Conservation (phyloP, 768 basidiomycete species). For the Fistulinella prunicolor region DNA sequence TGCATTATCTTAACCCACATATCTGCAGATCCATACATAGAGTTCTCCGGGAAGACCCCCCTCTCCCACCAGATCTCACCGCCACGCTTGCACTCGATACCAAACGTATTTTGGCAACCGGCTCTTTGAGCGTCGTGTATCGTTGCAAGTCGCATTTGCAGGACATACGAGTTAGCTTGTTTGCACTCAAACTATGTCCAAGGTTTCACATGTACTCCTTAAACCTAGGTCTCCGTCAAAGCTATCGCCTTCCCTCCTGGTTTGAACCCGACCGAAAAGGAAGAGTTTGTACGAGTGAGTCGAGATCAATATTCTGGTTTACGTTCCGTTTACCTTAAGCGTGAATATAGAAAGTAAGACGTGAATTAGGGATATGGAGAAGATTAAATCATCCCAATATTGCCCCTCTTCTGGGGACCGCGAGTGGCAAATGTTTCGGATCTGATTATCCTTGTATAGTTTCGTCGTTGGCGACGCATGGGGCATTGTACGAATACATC, state of each 20-base stretch:
- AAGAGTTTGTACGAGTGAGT: not conserved
- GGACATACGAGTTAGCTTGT: not conserved
- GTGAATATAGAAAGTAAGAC: slow-evolving; percentile 3
- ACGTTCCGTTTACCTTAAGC: not conserved
- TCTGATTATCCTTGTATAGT: slow-evolving; percentile 8
- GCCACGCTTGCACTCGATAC: not conserved
- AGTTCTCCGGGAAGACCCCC: no score
- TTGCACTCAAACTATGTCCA: no score
- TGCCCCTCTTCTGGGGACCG: slow-evolving; percentile 5
- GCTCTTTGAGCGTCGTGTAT: not conserved
- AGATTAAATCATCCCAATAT: slow-evolving; percentile 8
- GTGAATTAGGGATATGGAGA: slow-evolving; percentile 8
- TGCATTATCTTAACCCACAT: no score
- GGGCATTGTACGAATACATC: not conserved
- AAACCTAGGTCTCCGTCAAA: slow-evolving; percentile 5
- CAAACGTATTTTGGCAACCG: not conserved
- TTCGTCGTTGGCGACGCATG: slow-evolving; percentile 7
- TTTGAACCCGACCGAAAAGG: not conserved
- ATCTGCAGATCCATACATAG: no score
- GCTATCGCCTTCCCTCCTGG: not conserved
- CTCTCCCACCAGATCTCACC: no score
- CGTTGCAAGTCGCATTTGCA: not conserved
- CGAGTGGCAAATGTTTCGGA: not conserved
- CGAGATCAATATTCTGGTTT: not conserved
- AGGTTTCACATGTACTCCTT: not conserved